Percentiles rank a stretch among this genome's conserved stretches.
These are phyloP conservation scores for Plasmodium inui DNA, from an alignment of 169 alveolate genomes.

Conservation along the genomic window DNA sequence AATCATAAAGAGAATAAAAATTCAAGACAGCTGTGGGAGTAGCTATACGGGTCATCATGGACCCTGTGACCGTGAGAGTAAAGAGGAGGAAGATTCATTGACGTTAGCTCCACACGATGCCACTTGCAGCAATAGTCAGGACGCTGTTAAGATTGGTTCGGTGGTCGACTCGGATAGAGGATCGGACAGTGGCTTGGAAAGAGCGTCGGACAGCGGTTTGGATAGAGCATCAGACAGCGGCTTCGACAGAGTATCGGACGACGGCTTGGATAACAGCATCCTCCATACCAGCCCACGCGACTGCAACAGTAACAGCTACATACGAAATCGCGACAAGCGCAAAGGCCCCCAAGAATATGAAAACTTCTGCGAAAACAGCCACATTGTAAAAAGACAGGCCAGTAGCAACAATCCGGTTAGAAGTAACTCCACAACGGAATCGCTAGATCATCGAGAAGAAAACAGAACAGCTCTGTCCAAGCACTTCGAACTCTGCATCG, in stretches of 20 bases:
- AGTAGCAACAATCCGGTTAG: neutral
- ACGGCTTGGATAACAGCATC: neutral
- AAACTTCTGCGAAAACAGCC: neutral
- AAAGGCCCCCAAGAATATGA: neutral
- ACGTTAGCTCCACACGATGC: neutral
- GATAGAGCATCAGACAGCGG: neutral
- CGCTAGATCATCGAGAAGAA: neutral
- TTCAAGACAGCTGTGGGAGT: constrained; percentile 10
- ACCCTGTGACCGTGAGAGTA: neutral
- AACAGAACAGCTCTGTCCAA: neutral
- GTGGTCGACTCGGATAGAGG: neutral
- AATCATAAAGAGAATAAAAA: constrained; percentile 44
- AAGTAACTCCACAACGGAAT: neutral
- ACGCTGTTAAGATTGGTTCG: neutral
- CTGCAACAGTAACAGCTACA: neutral
- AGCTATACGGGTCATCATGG: neutral
- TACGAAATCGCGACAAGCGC: neutral
- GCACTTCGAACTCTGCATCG: constrained; percentile 31
- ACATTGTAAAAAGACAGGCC: neutral
- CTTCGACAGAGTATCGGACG: too few species aligned
- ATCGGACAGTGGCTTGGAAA: neutral
- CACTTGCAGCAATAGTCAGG: neutral
- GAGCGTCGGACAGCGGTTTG: neutral
- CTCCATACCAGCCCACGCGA: neutral
- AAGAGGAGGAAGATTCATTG: neutral